Evolutionary conservation across 2,329 filamentous ascomycete genomes (phyloP), one percentile per base, ranked within the genome.

Genomic region (Neofusicoccum sp.): DNA sequence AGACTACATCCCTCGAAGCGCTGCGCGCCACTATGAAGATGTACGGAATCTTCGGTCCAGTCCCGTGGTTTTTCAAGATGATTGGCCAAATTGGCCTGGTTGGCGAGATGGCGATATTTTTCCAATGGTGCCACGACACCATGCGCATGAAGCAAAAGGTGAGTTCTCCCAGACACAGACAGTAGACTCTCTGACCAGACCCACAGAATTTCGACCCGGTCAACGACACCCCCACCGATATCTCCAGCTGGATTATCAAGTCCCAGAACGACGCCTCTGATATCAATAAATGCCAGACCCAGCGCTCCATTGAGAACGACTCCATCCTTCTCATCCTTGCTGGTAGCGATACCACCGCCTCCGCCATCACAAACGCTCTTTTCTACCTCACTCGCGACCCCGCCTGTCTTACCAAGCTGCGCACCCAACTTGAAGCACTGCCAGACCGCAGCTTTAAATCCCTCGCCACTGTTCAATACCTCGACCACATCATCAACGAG

Each of bases 401-500:
- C 16, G 4, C 11, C 14, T 3, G 62, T 61, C 44, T 48, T 36
- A 7, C 62, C 59, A 56, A 54, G 9, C 41, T 66, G n/a, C 61
- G 64, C 6, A 6, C 64, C 6, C 48, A 47, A 0, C 60, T 62
- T 5, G 56, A 64, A 12, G 66, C 66, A 4, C 70, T 78, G 14
- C 73, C 72, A 2, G 62, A 71, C 39, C 77, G 72, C 72, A 69
- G 65, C 14, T 72, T 73, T 52, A 71, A 73, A 6, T 71, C 70
- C 11, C 64, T 66, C 37, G 72, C 69, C 39, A 66, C 67, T 0
- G 63, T 76, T 16, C 33, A 68, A 1, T 70, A 74, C 43, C 71
- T 81, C 11, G 77, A 79, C 60, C 76, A 71, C 14, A 68, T 74
- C n/a, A 79, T 81, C 69, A 75, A 80, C 61, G 79, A 82, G 64